Base-by-base conservation (phyloP, 129 eudicot genomes). In the Saposhnikovia divaricata region DNA sequence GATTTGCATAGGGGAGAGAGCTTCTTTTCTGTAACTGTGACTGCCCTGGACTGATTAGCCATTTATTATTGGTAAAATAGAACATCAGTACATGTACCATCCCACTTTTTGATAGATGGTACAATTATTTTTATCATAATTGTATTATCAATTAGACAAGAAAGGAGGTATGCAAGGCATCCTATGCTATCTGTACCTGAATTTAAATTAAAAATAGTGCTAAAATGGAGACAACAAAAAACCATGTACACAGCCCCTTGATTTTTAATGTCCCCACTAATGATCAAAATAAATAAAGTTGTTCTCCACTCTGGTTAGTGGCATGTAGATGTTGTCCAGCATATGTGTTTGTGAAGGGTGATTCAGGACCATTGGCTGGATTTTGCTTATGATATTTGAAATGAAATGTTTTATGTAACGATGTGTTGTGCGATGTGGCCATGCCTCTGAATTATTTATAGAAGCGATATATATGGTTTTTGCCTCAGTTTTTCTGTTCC, bases 291-390 rank as follows among this genome's bases (percentile, higher is more conserved):
- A 61, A n/a, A n/a, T 21, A 61, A 61, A 74, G 77, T 74, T 74
- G 77, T 74, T 3, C 55, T 73, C 51, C 77, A 74, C 57, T 74
- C 61, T n/a, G 37, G 77, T 27, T 15, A 75, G 78, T 75, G 78
- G 48, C 27, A 27, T 0, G 1, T 46, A 46, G 61, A 51, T 75
- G 42, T 46, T 75, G 23, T 74, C 40, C 78, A 23, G 31, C 34
- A 19, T 66, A 13, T n/a, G 77, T 44, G 53, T 42, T 25, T 73
- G 53, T 23, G 18, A n/a, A 73, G 38, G 53, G n/a, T 13, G 57
- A 45, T 61, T 65, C 23, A 43, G 53, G 28, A n/a, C 69, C 82
- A 14, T 69, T 70, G 68, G 77, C 46, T 69, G 28, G 69, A 37
- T 8, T 2, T 31, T 65, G 10, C 7, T 16, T 43, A 66, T 25